Percentiles rank a stretch among this genome's conserved stretches.
Conservation (phyloP, 352 stramenopile species). For the Globisporangium cederbergense region DNA sequence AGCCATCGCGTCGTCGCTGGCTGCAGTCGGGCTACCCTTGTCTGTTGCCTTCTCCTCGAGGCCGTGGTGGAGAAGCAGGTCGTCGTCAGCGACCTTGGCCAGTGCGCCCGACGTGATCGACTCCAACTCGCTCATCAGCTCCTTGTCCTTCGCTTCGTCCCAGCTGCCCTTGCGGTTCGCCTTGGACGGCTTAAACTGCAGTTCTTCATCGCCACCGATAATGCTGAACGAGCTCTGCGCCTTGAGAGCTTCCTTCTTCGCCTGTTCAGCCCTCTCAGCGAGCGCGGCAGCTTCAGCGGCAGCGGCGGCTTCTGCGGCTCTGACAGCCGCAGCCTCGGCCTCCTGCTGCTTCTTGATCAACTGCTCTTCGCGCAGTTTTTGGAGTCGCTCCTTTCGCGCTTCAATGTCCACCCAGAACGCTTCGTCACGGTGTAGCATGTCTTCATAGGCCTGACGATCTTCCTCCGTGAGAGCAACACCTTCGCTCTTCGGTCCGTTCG, state of each 20-base stretch:
- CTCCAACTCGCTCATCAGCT: slow-evolving; percentile 84
- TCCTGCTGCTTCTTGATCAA: slow-evolving; percentile 62
- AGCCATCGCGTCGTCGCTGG: slow-evolving; percentile 33
- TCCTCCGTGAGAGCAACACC: slow-evolving; percentile 74
- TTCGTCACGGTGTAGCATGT: slow-evolving; percentile 86
- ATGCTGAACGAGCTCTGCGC: slow-evolving; percentile 77
- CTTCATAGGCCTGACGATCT: slow-evolving; percentile 82
- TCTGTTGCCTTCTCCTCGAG: slow-evolving; percentile 45
- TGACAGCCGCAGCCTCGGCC: slow-evolving; percentile 38
- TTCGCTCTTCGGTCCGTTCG: slow-evolving; percentile 47
- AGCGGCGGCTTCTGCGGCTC: slow-evolving; percentile 29
- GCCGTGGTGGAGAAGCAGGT: slow-evolving; percentile 21
- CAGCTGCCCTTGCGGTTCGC: slow-evolving; percentile 70
- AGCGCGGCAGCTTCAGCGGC: slow-evolving; percentile 34
- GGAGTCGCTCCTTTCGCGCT: slow-evolving; percentile 63
- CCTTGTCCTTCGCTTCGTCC: slow-evolving; percentile 84
- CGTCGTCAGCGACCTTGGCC: slow-evolving; percentile 37
- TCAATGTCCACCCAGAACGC: slow-evolving; percentile 86
- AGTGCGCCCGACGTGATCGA: slow-evolving; percentile 62
- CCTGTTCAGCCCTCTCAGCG: slow-evolving; percentile 32
- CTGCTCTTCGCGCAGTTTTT: slow-evolving; percentile 72
- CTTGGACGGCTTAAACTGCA: slow-evolving; percentile 25
- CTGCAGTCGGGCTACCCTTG: slow-evolving; percentile 4
- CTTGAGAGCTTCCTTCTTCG: slow-evolving; percentile 30
- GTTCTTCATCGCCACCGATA: slow-evolving; percentile 56